Base-by-base conservation (phyloP, 2,329 filamentous ascomycete species). In the Colletotrichum horii region DNA sequence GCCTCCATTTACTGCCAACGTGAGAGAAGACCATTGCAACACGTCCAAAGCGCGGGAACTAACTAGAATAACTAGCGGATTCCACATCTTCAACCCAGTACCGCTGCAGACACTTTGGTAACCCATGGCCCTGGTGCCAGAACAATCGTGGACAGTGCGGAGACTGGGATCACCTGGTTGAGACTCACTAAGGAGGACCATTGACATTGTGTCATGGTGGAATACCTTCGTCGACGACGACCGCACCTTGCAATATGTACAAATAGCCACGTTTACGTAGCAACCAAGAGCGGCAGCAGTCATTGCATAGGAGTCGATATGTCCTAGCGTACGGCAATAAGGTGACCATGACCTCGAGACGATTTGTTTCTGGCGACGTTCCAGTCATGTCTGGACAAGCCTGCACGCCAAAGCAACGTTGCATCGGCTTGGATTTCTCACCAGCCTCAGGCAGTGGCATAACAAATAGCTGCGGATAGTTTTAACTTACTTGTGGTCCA, bases 301-400 rank as follows among this genome's bases (percentile, higher is more conserved):
- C 34, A 16, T 3, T 16, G 34, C 7, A 38, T 12, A 3, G 6
- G 2, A 16, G 14, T n/a, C 8, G n/a, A 11, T 9, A n/a, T 43
- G 0, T 6, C 6, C 9, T 28, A 3, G 19, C 1, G 4, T n/a
- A 11, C 8, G 19, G 2, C 19, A 43, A n/a, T 6, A n/a, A n/a
- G 4, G 2, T n/a, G 38, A n/a, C 9, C 8, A 19, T 1, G 38
- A 16, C 36, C 3, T 43, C 36, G 16, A 19, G 4, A 6, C 8
- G 8, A 11, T 2, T 2, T 19, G 2, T 9, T 1, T 9, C 16
- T 43, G 16, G 6, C 3, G 8, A 43, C 4, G 4, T 19, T 43
- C 8, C 4, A 43, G 5, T 2, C 8, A 38, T 8, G 36, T 19
- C 36, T 19, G 2, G 38, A 38, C 8, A 38, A 3, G 36, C 1